Evolutionary conservation across 1,284 basidiomycete species (phyloP), one percentile per base, ranked within the genome.

Genomic region (Takashimella tepidaria): DNA sequence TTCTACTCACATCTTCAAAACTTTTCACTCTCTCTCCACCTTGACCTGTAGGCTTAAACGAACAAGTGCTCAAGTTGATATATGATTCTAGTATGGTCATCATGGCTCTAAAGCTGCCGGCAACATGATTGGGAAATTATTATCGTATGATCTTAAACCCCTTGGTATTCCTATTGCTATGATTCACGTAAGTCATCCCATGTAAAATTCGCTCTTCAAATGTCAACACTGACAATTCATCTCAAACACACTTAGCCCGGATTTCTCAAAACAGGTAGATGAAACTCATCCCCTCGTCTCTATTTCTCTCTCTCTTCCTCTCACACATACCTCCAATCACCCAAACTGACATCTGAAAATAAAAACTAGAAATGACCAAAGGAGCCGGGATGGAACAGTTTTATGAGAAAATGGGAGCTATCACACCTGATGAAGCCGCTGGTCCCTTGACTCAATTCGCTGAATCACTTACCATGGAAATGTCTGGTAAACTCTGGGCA

Each of bases 21-120:
- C n/a, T n/a, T n/a, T n/a, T n/a, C n/a, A n/a, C n/a, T n/a, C n/a
- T n/a, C n/a, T n/a, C n/a, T n/a, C n/a, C n/a, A n/a, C n/a, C n/a
- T n/a, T n/a, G n/a, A n/a, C n/a, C n/a, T n/a, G n/a, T n/a, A n/a
- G n/a, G n/a, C n/a, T n/a, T n/a, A n/a, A n/a, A n/a, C n/a, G n/a
- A n/a, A n/a, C n/a, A n/a, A n/a, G n/a, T n/a, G n/a, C n/a, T n/a
- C 37, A 10, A 22, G 19, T 22, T 44, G 42, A 44, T 44, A 22
- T 8, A 44, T 22, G 23, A 22, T n/a, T 37, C 31, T 37, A 37
- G 31, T 80, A 76, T 56, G 79, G 76, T 6, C 79, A 81, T 61
- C 79, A 81, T 57, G 79, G 77, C 2, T 76, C 72, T 54, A 80
- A 81, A 64, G 78, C 77, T 4, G 79, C 79, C 13, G 75, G 69